A percentile compares a stretch with the other conserved stretches of the same genome.
phyloP scores from a whole-genome alignment of 805 yeast genomes.

The Ogataea wickerhamii region DNA sequence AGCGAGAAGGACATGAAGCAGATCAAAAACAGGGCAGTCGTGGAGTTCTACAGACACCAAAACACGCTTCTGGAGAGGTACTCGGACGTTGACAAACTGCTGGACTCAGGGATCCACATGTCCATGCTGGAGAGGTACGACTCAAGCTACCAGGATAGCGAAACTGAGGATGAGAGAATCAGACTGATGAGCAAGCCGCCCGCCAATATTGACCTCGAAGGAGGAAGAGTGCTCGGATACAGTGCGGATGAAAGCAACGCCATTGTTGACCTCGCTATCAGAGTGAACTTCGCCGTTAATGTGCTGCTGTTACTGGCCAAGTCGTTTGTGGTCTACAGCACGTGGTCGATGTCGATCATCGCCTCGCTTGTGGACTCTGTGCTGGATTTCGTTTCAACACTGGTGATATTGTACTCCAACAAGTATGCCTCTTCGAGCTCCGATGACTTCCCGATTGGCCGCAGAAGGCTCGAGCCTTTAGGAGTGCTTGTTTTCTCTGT shows the following conservation, averaged over 20 bases:
- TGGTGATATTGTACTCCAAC: constrained; percentile 65
- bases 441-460: constrained; percentile 60
- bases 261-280: constrained; percentile 56
- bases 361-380: constrained; percentile 79
- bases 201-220: constrained; percentile 56
- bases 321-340: constrained; percentile 53
- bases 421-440: constrained; percentile 39
- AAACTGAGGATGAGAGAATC: constrained; percentile 6
- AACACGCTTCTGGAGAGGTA: constrained; percentile 57
- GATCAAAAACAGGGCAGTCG: constrained; percentile 29
- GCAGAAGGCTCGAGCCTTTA: constrained; percentile 69
- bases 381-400: constrained; percentile 69
- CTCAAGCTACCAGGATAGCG: constrained; percentile 26
- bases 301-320: constrained; percentile 58
- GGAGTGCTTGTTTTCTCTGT: constrained; percentile 74
- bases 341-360: constrained; percentile 68
- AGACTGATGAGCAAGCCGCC: constrained; percentile 40
- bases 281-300: constrained; percentile 61
- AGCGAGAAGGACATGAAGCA: constrained; percentile 24
- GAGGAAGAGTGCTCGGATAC: constrained; percentile 51
- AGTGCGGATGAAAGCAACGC: constrained; percentile 38
- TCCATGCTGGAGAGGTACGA: constrained; percentile 62
- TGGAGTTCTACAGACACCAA: constrained; percentile 51
- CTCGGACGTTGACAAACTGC: constrained; percentile 55
- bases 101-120: constrained; percentile 68